Percentiles rank a stretch among this genome's conserved stretches.
Evolutionary conservation across 2,329 filamentous ascomycete genomes (phyloP).

Genomic region (Falciphora oryzae): DNA sequence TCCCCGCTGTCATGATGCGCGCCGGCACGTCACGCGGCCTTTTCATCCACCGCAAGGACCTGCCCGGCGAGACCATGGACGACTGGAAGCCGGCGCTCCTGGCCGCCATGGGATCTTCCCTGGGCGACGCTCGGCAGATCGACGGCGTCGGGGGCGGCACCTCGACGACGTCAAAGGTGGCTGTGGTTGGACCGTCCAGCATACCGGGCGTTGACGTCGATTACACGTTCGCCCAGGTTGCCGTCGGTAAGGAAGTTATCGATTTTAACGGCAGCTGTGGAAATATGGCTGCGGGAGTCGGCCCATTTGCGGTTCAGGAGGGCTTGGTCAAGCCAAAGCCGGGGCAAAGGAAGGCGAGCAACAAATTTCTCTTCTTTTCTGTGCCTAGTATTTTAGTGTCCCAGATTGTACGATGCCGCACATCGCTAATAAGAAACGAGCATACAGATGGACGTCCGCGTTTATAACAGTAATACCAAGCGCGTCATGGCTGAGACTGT

Average conservation of each 20-base stretch:
- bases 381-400: neutral
- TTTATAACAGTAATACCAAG: slow-evolving; percentile 59
- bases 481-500: slow-evolving; percentile 52
- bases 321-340: slow-evolving; percentile 29
- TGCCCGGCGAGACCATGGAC: slow-evolving; percentile 33
- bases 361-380: neutral
- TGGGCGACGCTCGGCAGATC: slow-evolving; percentile 51
- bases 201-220: slow-evolving; percentile 47
- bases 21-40: slow-evolving; percentile 59
- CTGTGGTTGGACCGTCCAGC: slow-evolving; percentile 40
- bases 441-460: slow-evolving; percentile 26
- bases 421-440: neutral
- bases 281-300: slow-evolving; percentile 56
- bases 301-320: slow-evolving; percentile 52
- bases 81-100: slow-evolving; percentile 49
- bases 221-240: slow-evolving; percentile 58
- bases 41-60: slow-evolving; percentile 47
- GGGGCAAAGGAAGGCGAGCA: slow-evolving; percentile 4
- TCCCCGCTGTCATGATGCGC: slow-evolving; percentile 53
- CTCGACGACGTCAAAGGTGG: slow-evolving; percentile 57
- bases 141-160: slow-evolving; percentile 58
- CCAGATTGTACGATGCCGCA: too few relatives aligned
- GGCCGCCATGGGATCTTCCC: slow-evolving; percentile 47
- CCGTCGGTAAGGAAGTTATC: slow-evolving; percentile 46
- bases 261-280: slow-evolving; percentile 58